phyloP scores from a whole-genome alignment of 192 early-diverging fungal species.

The Dissophora globulifera region DNA sequence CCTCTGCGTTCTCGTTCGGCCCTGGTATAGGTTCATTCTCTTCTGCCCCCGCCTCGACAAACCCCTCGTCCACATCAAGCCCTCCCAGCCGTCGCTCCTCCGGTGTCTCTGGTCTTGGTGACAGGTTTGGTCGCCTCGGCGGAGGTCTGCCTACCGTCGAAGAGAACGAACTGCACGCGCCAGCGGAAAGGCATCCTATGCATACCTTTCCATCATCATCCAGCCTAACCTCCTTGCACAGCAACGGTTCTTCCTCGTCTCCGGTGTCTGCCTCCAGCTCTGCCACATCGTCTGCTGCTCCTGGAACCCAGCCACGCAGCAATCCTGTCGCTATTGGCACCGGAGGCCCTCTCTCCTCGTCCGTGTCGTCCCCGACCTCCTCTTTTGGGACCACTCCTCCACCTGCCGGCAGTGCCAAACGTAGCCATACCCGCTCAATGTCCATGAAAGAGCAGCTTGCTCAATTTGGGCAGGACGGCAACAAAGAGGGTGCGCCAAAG shows the following conservation, averaged over 20 bases:
- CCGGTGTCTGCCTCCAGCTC: background rate
- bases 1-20: constrained; percentile 9
- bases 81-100: constrained; percentile 41
- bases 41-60: background rate
- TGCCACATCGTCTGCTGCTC: too few species aligned
- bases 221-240: too few species aligned
- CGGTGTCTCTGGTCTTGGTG: constrained; percentile 13
- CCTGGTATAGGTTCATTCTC: constrained; percentile 22
- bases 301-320: background rate
- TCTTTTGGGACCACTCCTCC: constrained; percentile 5
- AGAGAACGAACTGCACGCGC: constrained; percentile 14
- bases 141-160: constrained; percentile 41
- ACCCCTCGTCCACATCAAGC: background rate
- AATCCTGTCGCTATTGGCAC: background rate
- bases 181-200: constrained; percentile 1
- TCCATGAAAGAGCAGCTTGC: constrained; percentile 51
- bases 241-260: too few species aligned
- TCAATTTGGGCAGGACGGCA: constrained; percentile 44
- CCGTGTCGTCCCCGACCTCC: background rate
- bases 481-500: constrained; percentile 47
- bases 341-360: background rate
- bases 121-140: constrained; percentile 37
- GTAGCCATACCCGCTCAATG: constrained; percentile 31
- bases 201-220: constrained; percentile 11
- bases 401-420: background rate